A percentile compares a stretch with the other conserved stretches of the same genome.
These are phyloP conservation scores for Boletellus sp. DNA, from an alignment of 768 basidiomycete genomes.

Conservation along the genomic window DNA sequence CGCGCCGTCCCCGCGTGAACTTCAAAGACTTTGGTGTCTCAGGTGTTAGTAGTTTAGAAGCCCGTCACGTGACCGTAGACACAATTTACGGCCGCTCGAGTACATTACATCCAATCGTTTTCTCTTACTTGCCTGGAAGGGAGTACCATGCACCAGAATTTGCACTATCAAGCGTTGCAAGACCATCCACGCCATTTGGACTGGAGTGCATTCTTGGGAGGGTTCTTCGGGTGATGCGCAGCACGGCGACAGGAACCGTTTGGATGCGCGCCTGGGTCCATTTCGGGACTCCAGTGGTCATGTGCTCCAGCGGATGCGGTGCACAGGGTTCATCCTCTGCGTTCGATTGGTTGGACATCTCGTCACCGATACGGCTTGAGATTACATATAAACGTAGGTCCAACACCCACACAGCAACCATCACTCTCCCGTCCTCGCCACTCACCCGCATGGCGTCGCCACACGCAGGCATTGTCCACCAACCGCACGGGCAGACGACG, in stretches of 20 bases:
- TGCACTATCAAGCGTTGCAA: no score
- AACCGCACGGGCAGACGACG: conserved; percentile 16
- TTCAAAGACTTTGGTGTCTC: no score
- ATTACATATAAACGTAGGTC: conserved; percentile 12
- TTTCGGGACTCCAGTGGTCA: not conserved
- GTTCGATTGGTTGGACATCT: conserved; percentile 1
- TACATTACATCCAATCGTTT: no score
- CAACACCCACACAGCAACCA: conserved; percentile 3
- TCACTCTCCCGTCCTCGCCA: not conserved
- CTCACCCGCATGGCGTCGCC: conserved; percentile 13
- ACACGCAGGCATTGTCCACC: conserved; percentile 32
- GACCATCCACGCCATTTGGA: no score
- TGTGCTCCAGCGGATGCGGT: not conserved
- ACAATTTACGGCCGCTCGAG: no score
- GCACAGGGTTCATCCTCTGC: not conserved
- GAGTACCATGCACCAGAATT: no score
- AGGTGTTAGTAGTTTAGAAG: no score
- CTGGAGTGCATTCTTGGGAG: no score
- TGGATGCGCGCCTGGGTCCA: not conserved
- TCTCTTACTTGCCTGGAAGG: not conserved
- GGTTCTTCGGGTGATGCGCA: no score
- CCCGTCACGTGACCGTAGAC: no score
- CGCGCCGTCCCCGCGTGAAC: no score
- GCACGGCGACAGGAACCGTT: no score
- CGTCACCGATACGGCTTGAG: conserved; percentile 3